Percentiles rank a stretch among this genome's conserved stretches.
phyloP scores from a whole-genome alignment of 1,284 basidiomycete genomes.

The Rhodotorula sp. region DNA sequence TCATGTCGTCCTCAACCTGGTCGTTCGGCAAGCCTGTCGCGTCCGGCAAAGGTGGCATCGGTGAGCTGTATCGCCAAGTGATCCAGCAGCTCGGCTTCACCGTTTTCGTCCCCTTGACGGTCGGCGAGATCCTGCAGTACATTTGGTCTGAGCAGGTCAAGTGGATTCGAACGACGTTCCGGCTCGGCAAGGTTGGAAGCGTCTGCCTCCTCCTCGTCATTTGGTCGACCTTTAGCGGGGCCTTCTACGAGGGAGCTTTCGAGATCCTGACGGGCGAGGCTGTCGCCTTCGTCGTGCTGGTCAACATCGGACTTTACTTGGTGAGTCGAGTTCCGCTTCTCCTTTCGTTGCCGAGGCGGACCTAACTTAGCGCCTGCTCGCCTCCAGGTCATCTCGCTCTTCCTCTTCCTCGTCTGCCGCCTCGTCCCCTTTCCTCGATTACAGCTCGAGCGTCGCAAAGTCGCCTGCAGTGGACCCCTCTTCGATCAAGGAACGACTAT shows the following conservation, averaged over 20 bases:
- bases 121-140: slow-evolving; percentile 46
- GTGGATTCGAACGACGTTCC: slow-evolving; percentile 39
- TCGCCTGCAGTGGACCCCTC: background rate
- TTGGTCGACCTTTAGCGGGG: slow-evolving; percentile 47
- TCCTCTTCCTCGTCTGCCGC: slow-evolving; percentile 44
- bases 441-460: background rate
- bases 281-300: slow-evolving; percentile 44
- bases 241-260: slow-evolving; percentile 46
- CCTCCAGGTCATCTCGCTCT: slow-evolving; percentile 39
- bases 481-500: slow-evolving; percentile 30
- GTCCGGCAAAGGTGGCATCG: slow-evolving; percentile 41
- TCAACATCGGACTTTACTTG: slow-evolving; percentile 10
- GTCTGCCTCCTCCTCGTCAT: slow-evolving; percentile 46
- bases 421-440: slow-evolving; percentile 15
- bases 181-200: slow-evolving; percentile 44
- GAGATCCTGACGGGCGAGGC: slow-evolving; percentile 42
- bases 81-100: slow-evolving; percentile 44
- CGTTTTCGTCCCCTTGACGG: slow-evolving; percentile 46
- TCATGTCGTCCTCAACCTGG: slow-evolving; percentile 42
- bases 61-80: slow-evolving; percentile 44
- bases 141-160: slow-evolving; percentile 43
- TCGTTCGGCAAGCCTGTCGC: slow-evolving; percentile 44
- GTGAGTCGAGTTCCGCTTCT: background rate
- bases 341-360: no score
- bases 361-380: background rate